These are phyloP conservation scores for Poteriospumella lacustris DNA, from an alignment of 108 stramenopile species.

Conservation along the genomic window DNA sequence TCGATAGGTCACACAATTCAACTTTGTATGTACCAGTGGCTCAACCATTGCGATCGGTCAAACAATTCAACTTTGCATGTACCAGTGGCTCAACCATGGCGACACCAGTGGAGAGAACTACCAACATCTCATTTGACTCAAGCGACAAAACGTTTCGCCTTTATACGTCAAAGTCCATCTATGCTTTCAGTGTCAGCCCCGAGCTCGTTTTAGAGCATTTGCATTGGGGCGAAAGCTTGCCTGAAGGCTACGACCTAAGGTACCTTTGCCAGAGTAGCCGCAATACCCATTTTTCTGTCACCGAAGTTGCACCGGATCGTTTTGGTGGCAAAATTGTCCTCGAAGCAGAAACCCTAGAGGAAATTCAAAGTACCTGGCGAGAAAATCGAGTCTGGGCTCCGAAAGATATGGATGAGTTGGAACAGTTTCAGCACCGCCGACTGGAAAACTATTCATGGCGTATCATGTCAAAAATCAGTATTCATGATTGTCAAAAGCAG, in stretches of 20 bases:
- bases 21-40: too few species aligned
- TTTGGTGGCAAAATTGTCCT: background rate
- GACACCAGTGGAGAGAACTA: too few species aligned
- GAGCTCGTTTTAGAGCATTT: conserved; percentile 29
- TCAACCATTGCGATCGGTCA: too few species aligned
- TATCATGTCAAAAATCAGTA: background rate
- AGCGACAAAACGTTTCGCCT: background rate
- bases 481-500: background rate
- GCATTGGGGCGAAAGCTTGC: conserved; percentile 9
- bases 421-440: background rate
- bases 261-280: conserved; percentile 20
- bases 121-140: background rate
- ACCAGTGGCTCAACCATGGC: too few species aligned
- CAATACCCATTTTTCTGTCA: background rate
- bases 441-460: conserved; percentile 3
- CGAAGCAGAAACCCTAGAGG: background rate
- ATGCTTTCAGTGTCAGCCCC: conserved; percentile 28
- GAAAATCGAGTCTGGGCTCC: background rate
- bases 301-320: background rate
- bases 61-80: too few species aligned
- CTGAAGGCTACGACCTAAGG: conserved; percentile 8
- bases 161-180: background rate
- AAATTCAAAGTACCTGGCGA: background rate
- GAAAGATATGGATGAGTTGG: background rate
- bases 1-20: too few species aligned